A percentile compares a stretch with the other conserved stretches of the same genome.
Evolutionary conservation across 306 rosid genomes (phyloP).

Genomic region (Sicyos edulis): DNA sequence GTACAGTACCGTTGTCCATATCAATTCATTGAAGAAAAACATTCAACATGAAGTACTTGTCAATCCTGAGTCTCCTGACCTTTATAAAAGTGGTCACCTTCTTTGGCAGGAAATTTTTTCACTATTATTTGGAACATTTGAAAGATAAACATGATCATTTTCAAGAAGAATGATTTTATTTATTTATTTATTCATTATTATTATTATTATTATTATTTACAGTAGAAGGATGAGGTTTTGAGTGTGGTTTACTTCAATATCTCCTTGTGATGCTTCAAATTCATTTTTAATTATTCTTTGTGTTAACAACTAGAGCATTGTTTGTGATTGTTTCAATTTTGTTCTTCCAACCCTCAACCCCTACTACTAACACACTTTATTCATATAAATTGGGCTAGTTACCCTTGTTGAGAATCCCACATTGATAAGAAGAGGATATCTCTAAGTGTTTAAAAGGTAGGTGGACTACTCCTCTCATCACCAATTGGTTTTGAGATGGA

Average conservation of each 20-base stretch:
- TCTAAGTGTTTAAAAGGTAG: too few relatives aligned
- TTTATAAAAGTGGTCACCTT: neutral
- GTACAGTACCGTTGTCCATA: neutral
- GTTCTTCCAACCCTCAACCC: neutral
- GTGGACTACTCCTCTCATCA: too few relatives aligned
- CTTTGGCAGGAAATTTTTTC: neutral
- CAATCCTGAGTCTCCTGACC: neutral
- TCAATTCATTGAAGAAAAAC: neutral
- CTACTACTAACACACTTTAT: neutral
- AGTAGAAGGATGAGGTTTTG: neutral
- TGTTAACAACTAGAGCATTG: neutral
- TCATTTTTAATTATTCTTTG: neutral
- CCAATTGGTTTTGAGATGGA: too few relatives aligned
- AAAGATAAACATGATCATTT: neutral
- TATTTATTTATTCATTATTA: too few relatives aligned
- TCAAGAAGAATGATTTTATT: neutral
- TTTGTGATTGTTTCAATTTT: neutral
- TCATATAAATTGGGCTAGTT: neutral
- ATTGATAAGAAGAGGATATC: too few relatives aligned
- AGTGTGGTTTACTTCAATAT: neutral
- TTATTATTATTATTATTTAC: too few relatives aligned
- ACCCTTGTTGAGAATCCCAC: too few relatives aligned
- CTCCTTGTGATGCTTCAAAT: neutral
- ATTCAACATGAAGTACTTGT: neutral
- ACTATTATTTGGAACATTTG: neutral